These are phyloP conservation scores for Ophiostoma sp. DNA, from an alignment of 2,329 filamentous ascomycete genomes.

Conservation along the genomic window DNA sequence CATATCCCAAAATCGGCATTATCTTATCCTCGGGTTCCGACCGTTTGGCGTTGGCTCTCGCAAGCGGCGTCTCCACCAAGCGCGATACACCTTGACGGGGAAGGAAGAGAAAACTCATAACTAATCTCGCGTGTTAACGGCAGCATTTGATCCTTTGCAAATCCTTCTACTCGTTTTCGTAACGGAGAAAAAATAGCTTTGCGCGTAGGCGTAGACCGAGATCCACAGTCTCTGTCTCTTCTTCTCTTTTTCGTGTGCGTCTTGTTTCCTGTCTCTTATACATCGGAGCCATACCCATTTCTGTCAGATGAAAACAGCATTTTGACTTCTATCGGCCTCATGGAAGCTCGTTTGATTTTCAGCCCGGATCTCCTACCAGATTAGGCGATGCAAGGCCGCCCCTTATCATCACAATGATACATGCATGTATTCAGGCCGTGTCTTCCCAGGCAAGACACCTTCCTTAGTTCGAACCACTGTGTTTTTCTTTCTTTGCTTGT, in stretches of 20 bases:
- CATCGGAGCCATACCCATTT: background rate
- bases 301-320: background rate
- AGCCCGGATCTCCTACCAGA: background rate
- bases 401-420: too few species aligned
- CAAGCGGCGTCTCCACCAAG: too few species aligned
- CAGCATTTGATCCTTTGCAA: background rate
- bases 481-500: background rate
- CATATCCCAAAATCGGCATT: background rate
- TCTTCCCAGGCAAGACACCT: too few species aligned
- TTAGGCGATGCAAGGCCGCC: too few species aligned
- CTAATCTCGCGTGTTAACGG: background rate
- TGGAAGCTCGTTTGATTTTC: background rate
- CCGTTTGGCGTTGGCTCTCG: too few species aligned
- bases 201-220: background rate
- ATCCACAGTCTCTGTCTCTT: background rate
- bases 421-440: too few species aligned
- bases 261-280: background rate
- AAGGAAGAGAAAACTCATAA: too few species aligned
- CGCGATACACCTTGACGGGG: background rate
- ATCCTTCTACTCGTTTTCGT: slow-evolving; percentile 1
- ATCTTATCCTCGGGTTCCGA: too few species aligned
- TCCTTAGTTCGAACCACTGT: background rate
- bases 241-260: background rate
- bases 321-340: background rate
- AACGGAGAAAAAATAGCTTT: background rate